phyloP scores from a whole-genome alignment of 345 rosid genomes.

The Gossypium raimondii region DNA sequence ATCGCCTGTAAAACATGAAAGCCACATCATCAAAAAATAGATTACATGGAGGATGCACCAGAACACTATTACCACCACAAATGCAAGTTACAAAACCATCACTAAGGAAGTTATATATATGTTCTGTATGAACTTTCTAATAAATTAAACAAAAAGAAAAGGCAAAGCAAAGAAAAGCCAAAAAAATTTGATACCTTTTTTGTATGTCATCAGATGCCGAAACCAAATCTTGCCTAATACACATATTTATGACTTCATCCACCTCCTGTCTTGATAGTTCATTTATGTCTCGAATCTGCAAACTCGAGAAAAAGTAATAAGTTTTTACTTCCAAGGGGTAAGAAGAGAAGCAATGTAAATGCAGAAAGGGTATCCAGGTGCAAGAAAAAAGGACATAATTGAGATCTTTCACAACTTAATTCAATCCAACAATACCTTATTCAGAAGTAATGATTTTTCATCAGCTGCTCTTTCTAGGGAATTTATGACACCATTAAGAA shows the following conservation, averaged over 20 bases:
- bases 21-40: neutral
- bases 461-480: constrained; percentile 84
- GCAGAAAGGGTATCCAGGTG: neutral
- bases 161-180: neutral
- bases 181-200: constrained; percentile 48
- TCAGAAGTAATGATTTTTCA: constrained; percentile 74
- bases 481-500: constrained; percentile 56
- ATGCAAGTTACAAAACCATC: neutral
- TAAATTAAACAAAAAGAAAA: neutral
- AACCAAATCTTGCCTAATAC: constrained; percentile 48
- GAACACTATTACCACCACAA: neutral
- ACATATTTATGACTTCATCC: constrained; percentile 75
- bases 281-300: constrained; percentile 82
- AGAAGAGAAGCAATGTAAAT: neutral
- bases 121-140: neutral
- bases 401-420: constrained; percentile 1
- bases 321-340: neutral
- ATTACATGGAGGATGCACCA: neutral
- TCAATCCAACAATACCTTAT: constrained; percentile 45
- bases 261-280: constrained; percentile 96
- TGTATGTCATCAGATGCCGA: constrained; percentile 74
- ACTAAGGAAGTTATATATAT: neutral
- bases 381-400: constrained; percentile 1
- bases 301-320: constrained; percentile 14
- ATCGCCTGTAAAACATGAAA: constrained; percentile 60